Evolutionary conservation across 169 alveolate species (phyloP).

Genomic region (Perkinsus olseni): DNA sequence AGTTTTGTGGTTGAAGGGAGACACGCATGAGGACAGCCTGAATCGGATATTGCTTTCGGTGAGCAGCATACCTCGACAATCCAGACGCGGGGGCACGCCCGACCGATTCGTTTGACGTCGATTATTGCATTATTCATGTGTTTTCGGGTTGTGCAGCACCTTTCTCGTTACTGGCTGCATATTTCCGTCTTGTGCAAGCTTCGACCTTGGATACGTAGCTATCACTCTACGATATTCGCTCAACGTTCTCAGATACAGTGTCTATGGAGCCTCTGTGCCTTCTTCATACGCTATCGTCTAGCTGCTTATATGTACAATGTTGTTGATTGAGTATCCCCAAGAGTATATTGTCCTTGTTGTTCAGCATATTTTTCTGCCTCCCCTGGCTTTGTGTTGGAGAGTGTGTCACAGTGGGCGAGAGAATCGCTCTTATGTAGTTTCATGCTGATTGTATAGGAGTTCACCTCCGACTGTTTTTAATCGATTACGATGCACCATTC

Average conservation of each 20-base stretch:
- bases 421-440: neutral
- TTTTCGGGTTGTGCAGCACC: no score
- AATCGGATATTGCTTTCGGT: neutral
- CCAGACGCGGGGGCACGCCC: no score
- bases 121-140: no score
- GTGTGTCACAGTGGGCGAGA: neutral
- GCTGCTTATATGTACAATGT: neutral
- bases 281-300: neutral
- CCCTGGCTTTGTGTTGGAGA: neutral
- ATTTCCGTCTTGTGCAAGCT: no score
- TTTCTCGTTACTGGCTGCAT: no score
- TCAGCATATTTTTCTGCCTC: neutral
- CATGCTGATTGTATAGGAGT: neutral
- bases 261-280: neutral
- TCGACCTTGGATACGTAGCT: no score
- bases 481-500: neutral
- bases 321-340: neutral
- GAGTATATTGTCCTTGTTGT: neutral
- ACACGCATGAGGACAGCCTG: neutral
- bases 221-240: neutral
- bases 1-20: neutral
- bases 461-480: neutral
- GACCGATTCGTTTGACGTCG: no score
- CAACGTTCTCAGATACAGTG: neutral
- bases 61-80: neutral